phyloP scores from a whole-genome alignment of 1,284 basidiomycete genomes.

The Takashimella tepidaria region DNA sequence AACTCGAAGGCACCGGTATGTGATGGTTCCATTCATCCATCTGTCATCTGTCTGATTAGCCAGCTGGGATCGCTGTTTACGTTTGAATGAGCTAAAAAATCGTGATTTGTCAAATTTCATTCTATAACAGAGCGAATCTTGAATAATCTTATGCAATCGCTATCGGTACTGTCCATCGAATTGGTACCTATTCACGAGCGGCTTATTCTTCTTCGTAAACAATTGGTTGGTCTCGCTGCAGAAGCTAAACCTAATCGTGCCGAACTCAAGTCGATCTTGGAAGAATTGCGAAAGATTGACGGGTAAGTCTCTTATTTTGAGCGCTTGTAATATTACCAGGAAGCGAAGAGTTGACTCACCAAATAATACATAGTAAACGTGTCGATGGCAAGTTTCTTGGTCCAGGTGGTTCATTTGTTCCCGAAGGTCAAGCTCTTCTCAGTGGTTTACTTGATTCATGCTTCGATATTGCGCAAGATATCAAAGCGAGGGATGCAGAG shows the following conservation, averaged over 20 bases:
- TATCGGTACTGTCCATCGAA: constrained; percentile 78
- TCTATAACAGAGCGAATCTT: constrained; percentile 75
- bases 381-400: constrained; percentile 95
- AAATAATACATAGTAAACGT: constrained; percentile 57
- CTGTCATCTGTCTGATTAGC: neutral
- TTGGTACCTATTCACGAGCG: constrained; percentile 84
- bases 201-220: constrained; percentile 79
- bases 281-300: constrained; percentile 93
- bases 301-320: constrained; percentile 58
- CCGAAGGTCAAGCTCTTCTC: constrained; percentile 74
- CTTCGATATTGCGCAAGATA: constrained; percentile 94
- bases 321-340: no score
- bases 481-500: constrained; percentile 87
- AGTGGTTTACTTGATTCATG: constrained; percentile 87
- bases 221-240: constrained; percentile 81
- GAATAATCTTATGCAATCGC: constrained; percentile 68
- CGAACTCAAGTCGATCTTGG: constrained; percentile 83
- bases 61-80: no score
- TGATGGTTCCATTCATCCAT: constrained; percentile 18
- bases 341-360: constrained; percentile 6
- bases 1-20: constrained; percentile 86
- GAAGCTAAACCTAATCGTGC: constrained; percentile 77
- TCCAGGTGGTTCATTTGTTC: constrained; percentile 78
- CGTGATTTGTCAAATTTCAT: no score
- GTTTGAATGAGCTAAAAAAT: no score